A percentile compares a stretch with the other conserved stretches of the same genome.
phyloP scores from a whole-genome alignment of 2,329 filamentous ascomycete genomes.

The Aspergillus amoenus region DNA sequence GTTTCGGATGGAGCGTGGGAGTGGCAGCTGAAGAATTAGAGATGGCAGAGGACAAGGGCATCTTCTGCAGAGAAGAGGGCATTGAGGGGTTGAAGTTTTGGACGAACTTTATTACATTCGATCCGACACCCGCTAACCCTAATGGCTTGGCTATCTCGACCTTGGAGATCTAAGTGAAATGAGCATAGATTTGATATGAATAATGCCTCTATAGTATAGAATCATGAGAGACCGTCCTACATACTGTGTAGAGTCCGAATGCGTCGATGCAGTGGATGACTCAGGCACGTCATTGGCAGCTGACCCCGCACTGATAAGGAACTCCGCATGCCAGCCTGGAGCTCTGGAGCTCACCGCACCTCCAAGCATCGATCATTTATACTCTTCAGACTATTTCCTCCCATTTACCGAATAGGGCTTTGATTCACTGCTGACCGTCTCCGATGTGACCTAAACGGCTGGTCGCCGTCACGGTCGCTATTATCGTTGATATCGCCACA shows the following conservation, averaged over 20 bases:
- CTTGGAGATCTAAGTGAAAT: constrained; percentile 4
- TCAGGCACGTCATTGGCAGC: neutral
- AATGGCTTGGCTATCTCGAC: constrained; percentile 1
- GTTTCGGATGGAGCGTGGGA: constrained; percentile 95
- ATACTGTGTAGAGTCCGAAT: neutral
- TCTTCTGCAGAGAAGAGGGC: constrained; percentile 85
- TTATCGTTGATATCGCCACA: neutral
- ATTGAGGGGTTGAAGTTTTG: constrained; percentile 91
- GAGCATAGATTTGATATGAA: neutral
- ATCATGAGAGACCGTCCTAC: neutral
- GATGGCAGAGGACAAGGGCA: constrained; percentile 91
- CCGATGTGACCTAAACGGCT: neutral
- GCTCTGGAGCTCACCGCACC: neutral
- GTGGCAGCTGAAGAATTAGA: constrained; percentile 93
- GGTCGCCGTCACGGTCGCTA: neutral
- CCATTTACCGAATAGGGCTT: neutral
- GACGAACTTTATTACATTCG: constrained; percentile 64
- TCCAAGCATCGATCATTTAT: neutral
- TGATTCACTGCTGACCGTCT: neutral
- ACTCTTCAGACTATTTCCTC: neutral
- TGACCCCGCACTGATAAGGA: constrained; percentile 7
- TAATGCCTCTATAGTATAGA: neutral
- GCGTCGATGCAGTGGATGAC: neutral
- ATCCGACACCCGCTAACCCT: constrained; percentile 3
- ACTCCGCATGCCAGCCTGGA: neutral